phyloP scores from a whole-genome alignment of 768 basidiomycete species.

The Tricholoma furcatifolium region DNA sequence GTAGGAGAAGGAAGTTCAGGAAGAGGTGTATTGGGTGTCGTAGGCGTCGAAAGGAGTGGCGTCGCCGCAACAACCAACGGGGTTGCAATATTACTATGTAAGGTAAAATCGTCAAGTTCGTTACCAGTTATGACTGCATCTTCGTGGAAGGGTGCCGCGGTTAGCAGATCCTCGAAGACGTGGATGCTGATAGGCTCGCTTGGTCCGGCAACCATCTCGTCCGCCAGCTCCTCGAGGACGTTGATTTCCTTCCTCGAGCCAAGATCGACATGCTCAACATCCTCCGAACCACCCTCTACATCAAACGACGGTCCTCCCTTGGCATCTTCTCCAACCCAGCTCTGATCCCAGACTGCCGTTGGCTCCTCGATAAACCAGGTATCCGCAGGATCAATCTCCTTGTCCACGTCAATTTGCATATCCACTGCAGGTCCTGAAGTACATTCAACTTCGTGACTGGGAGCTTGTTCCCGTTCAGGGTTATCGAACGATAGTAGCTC shows the following conservation, averaged over 20 bases:
- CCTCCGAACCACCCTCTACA: neutral
- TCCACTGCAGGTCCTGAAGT: neutral
- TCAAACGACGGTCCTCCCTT: constrained; percentile 4
- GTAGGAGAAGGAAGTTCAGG: constrained; percentile 2
- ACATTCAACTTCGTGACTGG: neutral
- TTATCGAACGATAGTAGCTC: constrained; percentile 10
- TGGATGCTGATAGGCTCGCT: constrained; percentile 8
- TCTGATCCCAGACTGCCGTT: constrained; percentile 14
- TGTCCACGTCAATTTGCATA: neutral
- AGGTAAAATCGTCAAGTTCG: constrained; percentile 13
- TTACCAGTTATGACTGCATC: constrained; percentile 1
- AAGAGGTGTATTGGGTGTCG: constrained; percentile 7
- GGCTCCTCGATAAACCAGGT: constrained; percentile 19
- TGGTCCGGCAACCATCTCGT: constrained; percentile 1
- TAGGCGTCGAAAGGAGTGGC: constrained; percentile 9
- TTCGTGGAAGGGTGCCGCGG: neutral
- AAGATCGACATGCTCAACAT: neutral
- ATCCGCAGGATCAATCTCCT: constrained; percentile 14
- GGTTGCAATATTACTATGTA: neutral
- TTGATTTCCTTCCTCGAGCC: neutral
- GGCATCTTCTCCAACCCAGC: constrained; percentile 8
- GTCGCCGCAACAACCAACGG: constrained; percentile 2
- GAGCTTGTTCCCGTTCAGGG: neutral
- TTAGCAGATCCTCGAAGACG: constrained; percentile 1
- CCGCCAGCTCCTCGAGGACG: constrained; percentile 8